Conservation (phyloP, 31 red algal genomes). For the Asparagopsis taxiformis region DNA sequence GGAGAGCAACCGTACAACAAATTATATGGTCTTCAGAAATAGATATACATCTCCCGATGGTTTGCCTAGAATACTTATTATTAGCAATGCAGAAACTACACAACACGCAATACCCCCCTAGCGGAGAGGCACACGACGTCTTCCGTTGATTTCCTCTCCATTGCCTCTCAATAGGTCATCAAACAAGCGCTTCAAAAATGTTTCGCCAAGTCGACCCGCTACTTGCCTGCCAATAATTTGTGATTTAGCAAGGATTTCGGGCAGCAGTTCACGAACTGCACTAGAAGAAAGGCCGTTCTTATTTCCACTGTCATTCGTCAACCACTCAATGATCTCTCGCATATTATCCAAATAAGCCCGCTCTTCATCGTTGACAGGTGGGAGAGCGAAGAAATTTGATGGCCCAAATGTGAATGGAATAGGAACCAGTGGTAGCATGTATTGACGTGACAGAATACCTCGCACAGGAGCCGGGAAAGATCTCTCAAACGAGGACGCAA, state of each 20-base stretch:
- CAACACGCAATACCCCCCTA: too few relatives aligned
- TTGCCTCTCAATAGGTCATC: slow-evolving; percentile 42
- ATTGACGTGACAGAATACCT: slow-evolving; percentile 1
- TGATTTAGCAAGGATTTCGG: slow-evolving; percentile 45
- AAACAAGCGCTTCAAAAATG: slow-evolving; percentile 41
- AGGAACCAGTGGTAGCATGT: slow-evolving; percentile 9
- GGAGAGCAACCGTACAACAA: too few relatives aligned
- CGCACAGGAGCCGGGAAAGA: slow-evolving; percentile 56
- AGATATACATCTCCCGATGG: too few relatives aligned
- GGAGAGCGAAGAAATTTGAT: slow-evolving; percentile 30
- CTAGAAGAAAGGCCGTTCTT: slow-evolving; percentile 10
- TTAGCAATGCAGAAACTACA: too few relatives aligned
- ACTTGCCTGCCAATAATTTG: slow-evolving; percentile 45
- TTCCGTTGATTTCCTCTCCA: slow-evolving; percentile 41
- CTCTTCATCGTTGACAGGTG: slow-evolving; percentile 60
- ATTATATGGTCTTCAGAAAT: too few relatives aligned
- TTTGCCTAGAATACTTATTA: too few relatives aligned
- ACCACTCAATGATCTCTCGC: slow-evolving; percentile 53
- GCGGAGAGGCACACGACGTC: slow-evolving; percentile 19
- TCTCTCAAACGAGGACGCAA: slow-evolving; percentile 36
- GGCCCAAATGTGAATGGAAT: slow-evolving; percentile 15
- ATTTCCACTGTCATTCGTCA: slow-evolving; percentile 13
- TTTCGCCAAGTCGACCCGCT: slow-evolving; percentile 45
- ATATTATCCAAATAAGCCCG: slow-evolving; percentile 54
- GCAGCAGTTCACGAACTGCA: slow-evolving; percentile 31